Evolutionary conservation across 1,284 basidiomycete species (phyloP).

Genomic region (Thelephora terrestris): DNA sequence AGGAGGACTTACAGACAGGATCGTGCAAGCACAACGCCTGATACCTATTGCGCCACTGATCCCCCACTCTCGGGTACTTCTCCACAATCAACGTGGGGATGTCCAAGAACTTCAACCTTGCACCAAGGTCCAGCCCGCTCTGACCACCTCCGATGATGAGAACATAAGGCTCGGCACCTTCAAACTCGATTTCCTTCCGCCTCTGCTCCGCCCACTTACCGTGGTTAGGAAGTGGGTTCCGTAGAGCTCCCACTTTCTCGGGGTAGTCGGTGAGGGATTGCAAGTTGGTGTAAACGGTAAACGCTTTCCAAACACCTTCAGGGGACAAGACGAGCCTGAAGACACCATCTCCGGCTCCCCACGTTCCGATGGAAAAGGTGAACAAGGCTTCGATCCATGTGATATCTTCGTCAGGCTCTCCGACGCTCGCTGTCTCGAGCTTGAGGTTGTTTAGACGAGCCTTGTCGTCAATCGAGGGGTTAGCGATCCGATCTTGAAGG

Average conservation of each 20-base stretch:
- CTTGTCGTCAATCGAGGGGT: neutral
- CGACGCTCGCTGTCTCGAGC: conserved; percentile 23
- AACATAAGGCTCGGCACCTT: conserved; percentile 27
- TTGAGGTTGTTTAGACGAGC: conserved; percentile 28
- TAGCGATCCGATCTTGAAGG: conserved; percentile 31
- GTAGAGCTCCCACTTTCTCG: conserved; percentile 25
- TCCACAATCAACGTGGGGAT: conserved; percentile 42
- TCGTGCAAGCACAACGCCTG: conserved; percentile 46
- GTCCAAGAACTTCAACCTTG: conserved; percentile 39
- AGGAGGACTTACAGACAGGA: conserved; percentile 38
- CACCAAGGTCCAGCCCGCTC: conserved; percentile 44
- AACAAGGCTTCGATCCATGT: conserved; percentile 45
- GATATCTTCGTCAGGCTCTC: conserved; percentile 39
- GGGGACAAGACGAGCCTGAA: conserved; percentile 38
- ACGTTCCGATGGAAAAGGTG: conserved; percentile 35
- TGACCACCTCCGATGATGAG: conserved; percentile 54
- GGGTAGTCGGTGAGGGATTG: conserved; percentile 40
- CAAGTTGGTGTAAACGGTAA: conserved; percentile 43
- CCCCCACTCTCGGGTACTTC: conserved; percentile 37
- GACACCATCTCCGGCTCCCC: conserved; percentile 35
- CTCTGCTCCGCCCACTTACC: conserved; percentile 26
- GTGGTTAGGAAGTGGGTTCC: conserved; percentile 23
- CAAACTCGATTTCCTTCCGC: conserved; percentile 24
- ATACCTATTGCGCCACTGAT: conserved; percentile 45
- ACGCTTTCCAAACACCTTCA: conserved; percentile 39